These are phyloP conservation scores for Fusarium avenaceum DNA, from an alignment of 2,329 filamentous ascomycete genomes.

Conservation along the genomic window DNA sequence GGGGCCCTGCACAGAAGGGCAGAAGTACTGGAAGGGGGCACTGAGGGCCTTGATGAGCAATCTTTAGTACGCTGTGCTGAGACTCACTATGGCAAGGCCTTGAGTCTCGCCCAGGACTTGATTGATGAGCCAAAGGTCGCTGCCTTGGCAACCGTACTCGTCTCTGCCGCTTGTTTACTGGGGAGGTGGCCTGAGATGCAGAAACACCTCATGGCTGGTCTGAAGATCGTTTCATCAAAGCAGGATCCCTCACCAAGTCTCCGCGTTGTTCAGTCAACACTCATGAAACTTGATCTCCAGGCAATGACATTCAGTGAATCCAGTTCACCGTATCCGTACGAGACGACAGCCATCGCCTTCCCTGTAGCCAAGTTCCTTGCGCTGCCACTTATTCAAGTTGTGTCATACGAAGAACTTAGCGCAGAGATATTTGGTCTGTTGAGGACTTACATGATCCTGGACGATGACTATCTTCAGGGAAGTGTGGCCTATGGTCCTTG, in stretches of 20 bases:
- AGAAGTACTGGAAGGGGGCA: background rate
- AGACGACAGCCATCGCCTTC: background rate
- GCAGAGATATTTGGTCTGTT: background rate
- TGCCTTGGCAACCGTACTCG: background rate
- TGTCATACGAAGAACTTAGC: background rate
- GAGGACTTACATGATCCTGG: background rate
- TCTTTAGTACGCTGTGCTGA: background rate
- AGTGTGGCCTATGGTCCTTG: background rate
- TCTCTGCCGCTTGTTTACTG: background rate
- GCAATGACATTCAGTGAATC: background rate
- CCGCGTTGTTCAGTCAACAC: background rate
- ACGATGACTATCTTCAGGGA: background rate
- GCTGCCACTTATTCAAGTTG: background rate
- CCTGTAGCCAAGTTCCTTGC: background rate
- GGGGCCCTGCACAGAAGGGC: background rate
- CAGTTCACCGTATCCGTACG: background rate
- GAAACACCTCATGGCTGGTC: background rate
- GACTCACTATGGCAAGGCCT: background rate
- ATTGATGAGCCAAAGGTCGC: background rate
- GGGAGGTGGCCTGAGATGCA: background rate
- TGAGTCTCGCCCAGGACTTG: background rate
- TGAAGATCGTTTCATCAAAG: background rate
- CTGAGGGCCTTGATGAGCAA: background rate
- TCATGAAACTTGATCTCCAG: background rate
- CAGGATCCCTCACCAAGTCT: background rate